These are phyloP conservation scores for Malus hybrid DNA, from an alignment of 331 rosid genomes.

Conservation along the genomic window DNA sequence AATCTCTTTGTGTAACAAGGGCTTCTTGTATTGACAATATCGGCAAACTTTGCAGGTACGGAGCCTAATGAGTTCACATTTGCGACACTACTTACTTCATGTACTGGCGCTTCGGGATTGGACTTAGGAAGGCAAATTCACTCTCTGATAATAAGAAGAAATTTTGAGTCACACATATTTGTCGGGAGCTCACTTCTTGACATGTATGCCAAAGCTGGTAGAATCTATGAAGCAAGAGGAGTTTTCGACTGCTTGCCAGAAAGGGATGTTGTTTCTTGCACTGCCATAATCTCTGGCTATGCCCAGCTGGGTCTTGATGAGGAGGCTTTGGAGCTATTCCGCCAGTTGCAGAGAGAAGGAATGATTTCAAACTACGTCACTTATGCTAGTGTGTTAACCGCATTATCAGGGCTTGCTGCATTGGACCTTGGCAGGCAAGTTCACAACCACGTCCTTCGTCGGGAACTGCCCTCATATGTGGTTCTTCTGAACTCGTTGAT, in stretches of 20 bases:
- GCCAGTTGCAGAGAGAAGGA: slow-evolving; percentile 57
- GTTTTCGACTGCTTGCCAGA: slow-evolving; percentile 63
- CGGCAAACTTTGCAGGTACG: slow-evolving; percentile 40
- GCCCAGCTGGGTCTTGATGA: slow-evolving; percentile 72
- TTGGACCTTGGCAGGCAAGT: slow-evolving; percentile 76
- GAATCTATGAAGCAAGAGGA: slow-evolving; percentile 53
- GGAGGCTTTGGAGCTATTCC: slow-evolving; percentile 58
- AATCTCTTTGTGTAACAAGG: not conserved
- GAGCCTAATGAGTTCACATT: slow-evolving; percentile 77
- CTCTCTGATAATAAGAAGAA: slow-evolving; percentile 43
- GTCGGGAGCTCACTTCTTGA: slow-evolving; percentile 89
- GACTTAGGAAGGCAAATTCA: slow-evolving; percentile 62
- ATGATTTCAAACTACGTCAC: slow-evolving; percentile 75
- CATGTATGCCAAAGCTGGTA: slow-evolving; percentile 79
- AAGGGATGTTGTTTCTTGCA: slow-evolving; percentile 74
- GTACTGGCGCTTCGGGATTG: slow-evolving; percentile 42
- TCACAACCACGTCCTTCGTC: slow-evolving; percentile 58
- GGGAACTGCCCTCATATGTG: slow-evolving; percentile 40
- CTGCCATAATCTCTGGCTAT: slow-evolving; percentile 76
- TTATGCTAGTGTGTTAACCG: slow-evolving; percentile 65
- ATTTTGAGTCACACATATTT: slow-evolving; percentile 48
- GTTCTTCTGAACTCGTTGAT: slow-evolving; percentile 79
- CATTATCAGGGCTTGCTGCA: slow-evolving; percentile 78
- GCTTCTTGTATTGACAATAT: not conserved
- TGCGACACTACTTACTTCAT: slow-evolving; percentile 63